Conservation (phyloP, 257 asterid species). For the Solanum acaule region DNA sequence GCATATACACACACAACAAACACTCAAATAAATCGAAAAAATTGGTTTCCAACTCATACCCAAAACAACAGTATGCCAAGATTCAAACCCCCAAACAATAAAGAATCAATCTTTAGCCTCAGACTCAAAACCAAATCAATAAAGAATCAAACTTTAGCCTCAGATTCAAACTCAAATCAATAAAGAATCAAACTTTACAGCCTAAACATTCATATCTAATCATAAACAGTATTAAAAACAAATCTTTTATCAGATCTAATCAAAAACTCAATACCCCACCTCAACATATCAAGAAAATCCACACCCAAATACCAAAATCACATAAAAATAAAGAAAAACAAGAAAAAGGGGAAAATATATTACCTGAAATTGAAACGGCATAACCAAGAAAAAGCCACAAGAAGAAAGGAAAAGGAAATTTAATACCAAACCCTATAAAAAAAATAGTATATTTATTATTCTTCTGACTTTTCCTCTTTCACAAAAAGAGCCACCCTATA, state of each 20-base stretch:
- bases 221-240: not conserved
- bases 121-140: not conserved
- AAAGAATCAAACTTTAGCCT: not conserved
- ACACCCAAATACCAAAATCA: not conserved
- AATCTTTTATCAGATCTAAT: not conserved
- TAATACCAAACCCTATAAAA: not conserved
- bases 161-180: not conserved
- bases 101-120: not conserved
- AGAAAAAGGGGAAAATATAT: not conserved
- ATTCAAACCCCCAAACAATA: not conserved
- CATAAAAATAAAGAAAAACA: not conserved
- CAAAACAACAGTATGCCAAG: not conserved
- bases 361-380: constrained; percentile 27
- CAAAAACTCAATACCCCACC: not conserved
- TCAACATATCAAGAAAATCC: not conserved
- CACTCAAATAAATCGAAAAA: not conserved
- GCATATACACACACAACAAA: not conserved
- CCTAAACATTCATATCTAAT: not conserved
- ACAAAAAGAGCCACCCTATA: not conserved
- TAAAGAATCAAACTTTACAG: not conserved
- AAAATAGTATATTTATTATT: not conserved
- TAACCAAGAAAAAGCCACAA: constrained; percentile 22
- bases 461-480: not conserved
- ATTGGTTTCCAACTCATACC: not conserved
- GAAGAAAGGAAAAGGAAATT: not conserved